Evolutionary conservation across 2,329 filamentous ascomycete genomes (phyloP).

Genomic region (Aureobasidium mangrovei): DNA sequence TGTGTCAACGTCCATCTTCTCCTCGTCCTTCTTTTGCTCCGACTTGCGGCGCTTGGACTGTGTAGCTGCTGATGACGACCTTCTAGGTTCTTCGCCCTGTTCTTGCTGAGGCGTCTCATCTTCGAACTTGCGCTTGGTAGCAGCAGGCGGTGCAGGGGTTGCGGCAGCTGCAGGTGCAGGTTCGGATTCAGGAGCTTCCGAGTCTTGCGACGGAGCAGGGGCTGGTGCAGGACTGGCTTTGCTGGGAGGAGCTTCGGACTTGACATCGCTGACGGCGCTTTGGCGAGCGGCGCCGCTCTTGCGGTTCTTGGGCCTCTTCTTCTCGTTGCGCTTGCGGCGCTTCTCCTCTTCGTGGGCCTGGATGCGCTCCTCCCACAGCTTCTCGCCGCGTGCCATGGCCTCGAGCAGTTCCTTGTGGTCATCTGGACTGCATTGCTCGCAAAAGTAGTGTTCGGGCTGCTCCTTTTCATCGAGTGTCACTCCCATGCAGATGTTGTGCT

Average conservation of each 20-base stretch:
- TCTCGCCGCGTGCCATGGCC: conserved; percentile 70
- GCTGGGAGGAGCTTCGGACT: conserved; percentile 13
- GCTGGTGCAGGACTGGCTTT: conserved; percentile 8
- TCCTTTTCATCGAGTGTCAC: conserved; percentile 67
- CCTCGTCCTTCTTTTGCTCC: conserved; percentile 15
- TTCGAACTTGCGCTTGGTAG: conserved; percentile 28
- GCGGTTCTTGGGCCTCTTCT: conserved; percentile 53
- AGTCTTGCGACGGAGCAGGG: conserved; percentile 10
- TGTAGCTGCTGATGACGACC: conserved; percentile 18
- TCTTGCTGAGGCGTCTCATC: conserved; percentile 13
- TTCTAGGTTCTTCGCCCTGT: conserved; percentile 3
- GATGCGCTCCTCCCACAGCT: conserved; percentile 69
- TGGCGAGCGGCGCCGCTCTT: conserved; percentile 23
- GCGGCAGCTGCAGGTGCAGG: not conserved
- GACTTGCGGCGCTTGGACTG: conserved; percentile 31
- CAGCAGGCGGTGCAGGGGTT: not conserved
- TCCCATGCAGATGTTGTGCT: conserved; percentile 94
- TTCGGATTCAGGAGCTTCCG: not conserved
- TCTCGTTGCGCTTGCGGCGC: conserved; percentile 43
- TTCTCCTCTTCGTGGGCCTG: conserved; percentile 50
- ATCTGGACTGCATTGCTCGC: conserved; percentile 78
- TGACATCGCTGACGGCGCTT: conserved; percentile 24
- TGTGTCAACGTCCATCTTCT: conserved; percentile 24
- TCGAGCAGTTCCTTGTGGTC: conserved; percentile 74
- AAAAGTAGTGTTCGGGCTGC: conserved; percentile 78